Evolutionary conservation across 345 rosid genomes (phyloP).

Genomic region (Eucalyptus rudis): DNA sequence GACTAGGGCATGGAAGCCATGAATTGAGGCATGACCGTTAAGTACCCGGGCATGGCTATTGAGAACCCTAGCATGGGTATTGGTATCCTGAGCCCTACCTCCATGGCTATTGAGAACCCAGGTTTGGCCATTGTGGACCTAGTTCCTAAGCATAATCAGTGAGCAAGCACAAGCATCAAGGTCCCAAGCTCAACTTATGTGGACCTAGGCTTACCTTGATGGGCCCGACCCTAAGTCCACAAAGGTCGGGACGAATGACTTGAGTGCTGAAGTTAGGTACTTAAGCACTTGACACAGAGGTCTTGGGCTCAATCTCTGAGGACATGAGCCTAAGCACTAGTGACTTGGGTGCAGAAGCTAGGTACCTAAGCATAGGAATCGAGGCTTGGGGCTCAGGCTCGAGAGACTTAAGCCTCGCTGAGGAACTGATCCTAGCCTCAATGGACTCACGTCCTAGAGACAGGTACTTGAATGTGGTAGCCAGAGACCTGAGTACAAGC

Average conservation of each 20-base stretch:
- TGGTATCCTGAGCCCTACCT: background rate
- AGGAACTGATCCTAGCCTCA: background rate
- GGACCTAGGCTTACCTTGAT: background rate
- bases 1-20: too few relatives aligned
- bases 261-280: background rate
- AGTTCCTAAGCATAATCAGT: background rate
- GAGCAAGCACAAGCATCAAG: background rate
- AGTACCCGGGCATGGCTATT: background rate
- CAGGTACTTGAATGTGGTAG: background rate
- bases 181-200: background rate
- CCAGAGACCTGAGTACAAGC: accelerated
- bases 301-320: background rate
- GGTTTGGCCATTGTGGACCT: background rate
- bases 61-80: background rate
- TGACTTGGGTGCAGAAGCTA: background rate
- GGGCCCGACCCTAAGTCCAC: background rate
- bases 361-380: background rate
- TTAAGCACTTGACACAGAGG: background rate
- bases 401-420: background rate
- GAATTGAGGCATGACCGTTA: background rate
- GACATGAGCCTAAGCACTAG: background rate
- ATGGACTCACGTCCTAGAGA: background rate
- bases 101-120: too few relatives aligned
- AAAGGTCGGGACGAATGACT: background rate
- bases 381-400: background rate